Evolutionary conservation across 2,329 filamentous ascomycete genomes (phyloP).

Genomic region (Knufia fluminis): DNA sequence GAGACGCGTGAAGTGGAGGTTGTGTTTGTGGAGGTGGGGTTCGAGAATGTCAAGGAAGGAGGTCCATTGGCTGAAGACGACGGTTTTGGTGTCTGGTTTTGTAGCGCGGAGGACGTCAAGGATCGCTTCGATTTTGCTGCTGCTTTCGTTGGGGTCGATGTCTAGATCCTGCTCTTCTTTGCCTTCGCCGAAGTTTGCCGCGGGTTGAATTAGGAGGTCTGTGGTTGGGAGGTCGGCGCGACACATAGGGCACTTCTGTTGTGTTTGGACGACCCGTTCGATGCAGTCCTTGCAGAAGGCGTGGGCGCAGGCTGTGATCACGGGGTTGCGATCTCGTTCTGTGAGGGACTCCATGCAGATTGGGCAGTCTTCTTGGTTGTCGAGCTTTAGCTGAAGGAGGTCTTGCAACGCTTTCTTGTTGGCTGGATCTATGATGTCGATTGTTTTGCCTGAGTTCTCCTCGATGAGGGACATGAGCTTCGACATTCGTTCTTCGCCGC

Average conservation of each 20-base stretch:
- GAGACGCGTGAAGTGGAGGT: conserved; percentile 59
- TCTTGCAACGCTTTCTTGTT: conserved; percentile 65
- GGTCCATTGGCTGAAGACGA: conserved; percentile 77
- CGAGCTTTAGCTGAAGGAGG: conserved; percentile 65
- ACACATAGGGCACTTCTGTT: conserved; percentile 79
- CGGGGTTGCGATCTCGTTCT: conserved; percentile 59
- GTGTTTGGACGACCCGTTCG: conserved; percentile 60
- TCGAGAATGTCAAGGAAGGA: conserved; percentile 69
- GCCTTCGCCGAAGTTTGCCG: conserved; percentile 45
- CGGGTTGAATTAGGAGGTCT: conserved; percentile 57
- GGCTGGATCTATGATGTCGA: conserved; percentile 57
- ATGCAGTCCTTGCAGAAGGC: conserved; percentile 69
- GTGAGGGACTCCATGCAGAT: conserved; percentile 52
- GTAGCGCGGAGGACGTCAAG: conserved; percentile 65
- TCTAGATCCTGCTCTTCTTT: conserved; percentile 39
- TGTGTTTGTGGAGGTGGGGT: conserved; percentile 51
- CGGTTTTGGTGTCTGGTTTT: conserved; percentile 60
- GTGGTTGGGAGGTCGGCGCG: conserved; percentile 54
- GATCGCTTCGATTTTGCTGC: conserved; percentile 74
- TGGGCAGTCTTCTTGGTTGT: conserved; percentile 72
- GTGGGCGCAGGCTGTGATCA: conserved; percentile 81
- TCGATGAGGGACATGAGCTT: conserved; percentile 63
- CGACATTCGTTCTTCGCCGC: conserved; percentile 58
- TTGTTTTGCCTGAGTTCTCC: conserved; percentile 46
- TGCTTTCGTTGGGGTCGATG: conserved; percentile 56